These are phyloP conservation scores for Syncephalastrum racemosum DNA, from an alignment of 371 early-diverging fungal genomes.

Conservation along the genomic window DNA sequence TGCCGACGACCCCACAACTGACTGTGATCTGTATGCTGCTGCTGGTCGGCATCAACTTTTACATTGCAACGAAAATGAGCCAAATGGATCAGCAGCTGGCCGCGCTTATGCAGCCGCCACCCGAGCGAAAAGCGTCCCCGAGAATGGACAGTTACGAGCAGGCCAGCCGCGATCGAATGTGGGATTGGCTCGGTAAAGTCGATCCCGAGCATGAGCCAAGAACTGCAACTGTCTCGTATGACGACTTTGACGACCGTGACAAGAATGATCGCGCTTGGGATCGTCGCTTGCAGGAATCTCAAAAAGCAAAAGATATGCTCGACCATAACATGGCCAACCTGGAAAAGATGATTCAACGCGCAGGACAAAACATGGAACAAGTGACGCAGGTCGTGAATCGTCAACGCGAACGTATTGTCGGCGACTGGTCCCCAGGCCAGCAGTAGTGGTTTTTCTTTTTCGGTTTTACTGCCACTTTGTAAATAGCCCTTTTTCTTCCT, in stretches of 20 bases:
- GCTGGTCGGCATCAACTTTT: constrained; percentile 36
- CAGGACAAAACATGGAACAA: constrained; percentile 36
- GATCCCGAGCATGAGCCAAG: constrained; percentile 26
- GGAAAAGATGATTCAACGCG: constrained; percentile 39
- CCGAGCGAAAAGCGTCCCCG: too few relatives aligned
- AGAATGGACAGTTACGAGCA: too few relatives aligned
- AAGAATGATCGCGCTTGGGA: constrained; percentile 12
- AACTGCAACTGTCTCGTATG: constrained; percentile 2
- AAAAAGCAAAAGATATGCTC: constrained; percentile 22
- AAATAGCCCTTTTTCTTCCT: too few relatives aligned
- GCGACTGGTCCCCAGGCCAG: constrained; percentile 9
- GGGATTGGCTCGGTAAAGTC: constrained; percentile 27
- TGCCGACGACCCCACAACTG: constrained; percentile 25
- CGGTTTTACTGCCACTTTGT: too few relatives aligned
- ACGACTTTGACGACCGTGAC: constrained; percentile 5
- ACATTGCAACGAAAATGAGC: constrained; percentile 42
- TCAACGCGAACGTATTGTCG: constrained; percentile 26
- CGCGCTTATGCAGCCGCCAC: not conserved
- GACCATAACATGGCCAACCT: constrained; percentile 37
- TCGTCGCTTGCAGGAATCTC: constrained; percentile 15
- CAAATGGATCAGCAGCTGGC: constrained; percentile 32
- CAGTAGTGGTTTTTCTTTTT: too few relatives aligned
- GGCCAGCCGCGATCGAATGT: constrained; percentile 21
- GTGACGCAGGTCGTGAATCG: constrained; percentile 30
- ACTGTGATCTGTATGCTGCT: constrained; percentile 35